Evolutionary conservation across 2,329 filamentous ascomycete genomes (phyloP).

Genomic region (Alternaria brassicicola): DNA sequence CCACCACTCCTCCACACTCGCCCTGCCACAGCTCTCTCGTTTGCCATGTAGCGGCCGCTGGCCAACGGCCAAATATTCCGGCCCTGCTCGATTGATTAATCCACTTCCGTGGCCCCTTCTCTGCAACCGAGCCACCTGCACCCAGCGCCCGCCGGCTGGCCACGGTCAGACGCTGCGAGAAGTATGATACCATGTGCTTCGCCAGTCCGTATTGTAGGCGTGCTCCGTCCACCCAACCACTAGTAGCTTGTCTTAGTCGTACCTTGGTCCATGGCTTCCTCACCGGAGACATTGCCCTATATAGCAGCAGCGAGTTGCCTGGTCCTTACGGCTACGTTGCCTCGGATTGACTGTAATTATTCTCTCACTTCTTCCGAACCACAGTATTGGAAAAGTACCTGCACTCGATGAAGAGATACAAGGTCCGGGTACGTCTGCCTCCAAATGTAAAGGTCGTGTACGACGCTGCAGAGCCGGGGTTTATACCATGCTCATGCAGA

Average conservation of each 20-base stretch:
- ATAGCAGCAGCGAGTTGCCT: conserved; percentile 24
- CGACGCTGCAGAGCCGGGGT: conserved; percentile 39
- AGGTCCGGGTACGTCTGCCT: conserved; percentile 40
- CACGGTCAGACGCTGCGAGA: conserved; percentile 1
- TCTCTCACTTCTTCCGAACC: conserved; percentile 36
- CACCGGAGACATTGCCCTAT: conserved; percentile 37
- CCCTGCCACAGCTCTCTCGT: conserved; percentile 11
- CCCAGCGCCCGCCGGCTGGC: conserved; percentile 18
- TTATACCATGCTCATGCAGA: conserved; percentile 47
- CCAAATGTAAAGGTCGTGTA: conserved; percentile 36
- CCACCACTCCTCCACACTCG: conserved; percentile 31
- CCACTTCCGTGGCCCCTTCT: background rate
- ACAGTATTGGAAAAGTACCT: conserved; percentile 37
- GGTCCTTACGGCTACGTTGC: conserved; percentile 23
- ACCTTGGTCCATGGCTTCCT: conserved; percentile 23
- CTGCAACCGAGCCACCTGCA: conserved; percentile 17
- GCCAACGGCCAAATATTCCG: conserved; percentile 27
- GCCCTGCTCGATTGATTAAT: background rate
- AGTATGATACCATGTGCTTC: conserved; percentile 23
- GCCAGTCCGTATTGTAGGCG: conserved; percentile 20
- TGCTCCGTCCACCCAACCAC: conserved; percentile 18
- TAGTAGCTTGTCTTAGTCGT: conserved; percentile 22
- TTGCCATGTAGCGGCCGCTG: conserved; percentile 24
- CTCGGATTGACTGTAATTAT: conserved; percentile 40
- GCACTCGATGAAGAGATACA: conserved; percentile 45